Base-by-base conservation (phyloP, 1,139 yeast genomes). In the Saccharomyces pastorianus region DNA sequence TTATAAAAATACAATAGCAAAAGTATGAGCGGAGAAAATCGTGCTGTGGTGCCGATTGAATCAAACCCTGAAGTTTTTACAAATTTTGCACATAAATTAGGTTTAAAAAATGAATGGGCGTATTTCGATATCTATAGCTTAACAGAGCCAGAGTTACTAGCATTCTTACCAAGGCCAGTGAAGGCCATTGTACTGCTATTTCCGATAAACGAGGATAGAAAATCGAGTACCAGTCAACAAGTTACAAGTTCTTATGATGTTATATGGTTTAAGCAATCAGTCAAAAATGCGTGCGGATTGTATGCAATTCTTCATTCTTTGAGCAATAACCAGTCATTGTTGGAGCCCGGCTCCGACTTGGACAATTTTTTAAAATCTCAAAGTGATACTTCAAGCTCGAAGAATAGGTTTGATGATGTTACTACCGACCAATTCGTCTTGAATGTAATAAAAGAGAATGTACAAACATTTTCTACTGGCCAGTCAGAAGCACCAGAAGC, bases 241-340 rank as follows among this genome's bases (percentile, higher is more conserved):
- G 57, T 56, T 26, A 27, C 53, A 50, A 51, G 51, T 46, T 52
- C 60, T 51, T 17, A 31, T 14, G 49, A 2, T 61, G 66, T 4
- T 72, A 80, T 74, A 28, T 91, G 97, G 97, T 83, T 82, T 64
- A 82, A 81, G 59, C 99, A 93, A 64, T 84, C 93, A 1, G 83
- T 93, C 42, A 82, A 82, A 57, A 93, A 93, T 68, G 96, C 96
- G 0, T 93, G 99, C 72, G 99, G 99, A 4, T 79, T 95, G 49
- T 89, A 87, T 71, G 99, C 96, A 0, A 71, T 93, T 50, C 72
- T 93, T 31, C 98, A 93, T 64, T 76, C 88, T 0, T 71, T 89
- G 42, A 71, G 84, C 29, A 93, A 93, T 66, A 65, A 72, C 46
- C 59, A 55, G 13, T 62, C 59, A 6, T 29, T 63, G 23, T 28